Conservation (phyloP, 805 yeast species). For the Isabelozyma rhagii region DNA sequence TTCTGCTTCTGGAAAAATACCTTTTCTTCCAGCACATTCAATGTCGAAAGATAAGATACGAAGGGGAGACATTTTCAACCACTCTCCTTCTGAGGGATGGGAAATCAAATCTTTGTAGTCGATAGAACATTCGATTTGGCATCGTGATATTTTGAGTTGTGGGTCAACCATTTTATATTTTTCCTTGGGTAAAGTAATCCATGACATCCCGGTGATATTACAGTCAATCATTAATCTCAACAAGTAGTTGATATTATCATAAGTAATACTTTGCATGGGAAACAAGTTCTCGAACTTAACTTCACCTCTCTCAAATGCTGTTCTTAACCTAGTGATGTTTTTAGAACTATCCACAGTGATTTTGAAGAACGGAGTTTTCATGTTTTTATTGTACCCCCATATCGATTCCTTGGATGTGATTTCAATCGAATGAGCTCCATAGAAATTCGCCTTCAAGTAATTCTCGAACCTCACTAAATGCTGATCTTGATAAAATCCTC, state of each 20-base stretch:
- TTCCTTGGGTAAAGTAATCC: slow-evolving; percentile 85
- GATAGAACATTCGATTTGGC: slow-evolving; percentile 81
- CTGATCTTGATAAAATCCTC: slow-evolving; percentile 61
- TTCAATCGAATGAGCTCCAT: slow-evolving; percentile 64
- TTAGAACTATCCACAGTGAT: slow-evolving; percentile 64
- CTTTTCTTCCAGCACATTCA: slow-evolving; percentile 97
- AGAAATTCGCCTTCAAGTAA: slow-evolving; percentile 46
- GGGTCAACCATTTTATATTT: slow-evolving; percentile 53
- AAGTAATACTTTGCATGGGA: slow-evolving; percentile 62
- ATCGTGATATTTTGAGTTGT: slow-evolving; percentile 54
- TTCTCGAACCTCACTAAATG: slow-evolving; percentile 43
- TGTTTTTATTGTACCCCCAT: slow-evolving; percentile 89
- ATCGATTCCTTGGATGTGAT: slow-evolving; percentile 74
- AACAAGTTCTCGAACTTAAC: slow-evolving; percentile 62
- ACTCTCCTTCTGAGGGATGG: slow-evolving; percentile 89
- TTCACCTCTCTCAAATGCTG: slow-evolving; percentile 82
- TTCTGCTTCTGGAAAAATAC: slow-evolving; percentile 93
- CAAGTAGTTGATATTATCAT: slow-evolving; percentile 85
- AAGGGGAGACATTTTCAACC: slow-evolving; percentile 90
- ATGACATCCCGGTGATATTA: slow-evolving; percentile 91
- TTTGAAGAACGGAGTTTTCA: slow-evolving; percentile 75
- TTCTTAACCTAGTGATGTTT: slow-evolving; percentile 64
- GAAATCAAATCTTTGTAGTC: slow-evolving; percentile 67
- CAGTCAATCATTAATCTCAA: slow-evolving; percentile 90
- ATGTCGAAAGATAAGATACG: slow-evolving; percentile 94